Percentiles rank a stretch among this genome's conserved stretches.
Conservation (phyloP, 805 yeast genomes). For the Saccharomyces paradoxus region DNA sequence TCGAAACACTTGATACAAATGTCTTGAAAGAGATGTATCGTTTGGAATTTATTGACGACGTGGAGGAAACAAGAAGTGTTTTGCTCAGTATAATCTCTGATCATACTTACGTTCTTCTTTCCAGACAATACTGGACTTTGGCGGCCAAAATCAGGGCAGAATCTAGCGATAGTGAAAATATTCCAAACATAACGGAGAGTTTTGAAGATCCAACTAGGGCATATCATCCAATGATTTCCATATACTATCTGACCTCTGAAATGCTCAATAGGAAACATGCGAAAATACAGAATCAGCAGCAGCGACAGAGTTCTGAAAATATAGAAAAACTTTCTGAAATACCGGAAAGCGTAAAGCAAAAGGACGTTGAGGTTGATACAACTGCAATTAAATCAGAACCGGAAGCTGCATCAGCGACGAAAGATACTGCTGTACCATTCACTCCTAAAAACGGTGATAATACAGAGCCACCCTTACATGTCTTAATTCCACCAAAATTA, state of each 20-base stretch:
- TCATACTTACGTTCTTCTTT: constrained; percentile 42
- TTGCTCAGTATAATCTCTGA: constrained; percentile 53
- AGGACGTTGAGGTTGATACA: neutral
- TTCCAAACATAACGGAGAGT: neutral
- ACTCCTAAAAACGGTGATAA: neutral
- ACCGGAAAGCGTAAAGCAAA: neutral
- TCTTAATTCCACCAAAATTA: constrained; percentile 33
- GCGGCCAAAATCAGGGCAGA: constrained; percentile 2
- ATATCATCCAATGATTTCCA: constrained; percentile 80
- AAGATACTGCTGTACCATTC: neutral
- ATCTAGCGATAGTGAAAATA: neutral
- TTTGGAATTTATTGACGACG: constrained; percentile 66
- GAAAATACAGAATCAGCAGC: constrained; percentile 32
- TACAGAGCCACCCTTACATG: constrained; percentile 9
- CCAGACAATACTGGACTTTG: constrained; percentile 25
- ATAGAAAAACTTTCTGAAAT: constrained; percentile 4
- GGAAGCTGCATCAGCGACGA: neutral
- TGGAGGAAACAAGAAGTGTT: constrained; percentile 47
- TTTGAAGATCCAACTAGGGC: constrained; percentile 72
- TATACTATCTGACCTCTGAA: constrained; percentile 83
- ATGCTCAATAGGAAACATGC: constrained; percentile 63
- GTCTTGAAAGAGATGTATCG: constrained; percentile 70
- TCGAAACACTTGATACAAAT: constrained; percentile 35
- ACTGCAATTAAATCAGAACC: neutral
- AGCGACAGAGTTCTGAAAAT: constrained; percentile 6